Percentiles rank a stretch among this genome's conserved stretches.
Evolutionary conservation across 805 yeast genomes (phyloP).

Genomic region (Starmerella bombicola): DNA sequence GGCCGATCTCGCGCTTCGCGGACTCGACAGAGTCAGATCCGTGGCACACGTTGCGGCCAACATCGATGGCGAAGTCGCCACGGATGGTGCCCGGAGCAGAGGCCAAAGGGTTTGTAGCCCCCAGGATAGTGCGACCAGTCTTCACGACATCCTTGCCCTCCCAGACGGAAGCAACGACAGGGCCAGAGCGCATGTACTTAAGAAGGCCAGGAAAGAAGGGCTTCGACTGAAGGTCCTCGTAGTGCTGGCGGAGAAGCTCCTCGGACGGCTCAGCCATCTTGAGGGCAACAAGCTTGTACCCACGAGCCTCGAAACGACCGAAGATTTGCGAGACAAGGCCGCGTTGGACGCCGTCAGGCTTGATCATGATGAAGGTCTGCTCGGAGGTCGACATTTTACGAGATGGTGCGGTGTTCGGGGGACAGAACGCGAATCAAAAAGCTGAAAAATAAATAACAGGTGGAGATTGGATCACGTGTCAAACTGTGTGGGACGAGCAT

Average conservation of each 20-base stretch:
- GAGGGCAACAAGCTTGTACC: slow-evolving; percentile 92
- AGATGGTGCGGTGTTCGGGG: no score
- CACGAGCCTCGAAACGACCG: slow-evolving; percentile 91
- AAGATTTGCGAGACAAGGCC: slow-evolving; percentile 84
- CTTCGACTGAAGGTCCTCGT: slow-evolving; percentile 87
- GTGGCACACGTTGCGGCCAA: slow-evolving; percentile 98
- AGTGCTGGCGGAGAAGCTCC: slow-evolving; percentile 79
- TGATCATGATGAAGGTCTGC: slow-evolving; percentile 27
- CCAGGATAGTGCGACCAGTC: slow-evolving; percentile 94
- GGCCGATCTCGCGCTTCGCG: slow-evolving; percentile 87
- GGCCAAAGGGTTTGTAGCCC: slow-evolving; percentile 97
- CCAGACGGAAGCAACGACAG: slow-evolving; percentile 98
- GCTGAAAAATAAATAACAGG: no score
- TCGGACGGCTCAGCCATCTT: slow-evolving; percentile 84
- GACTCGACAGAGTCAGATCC: slow-evolving; percentile 99
- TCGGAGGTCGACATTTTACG: slow-evolving; percentile 24
- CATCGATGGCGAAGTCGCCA: slow-evolving; percentile 96
- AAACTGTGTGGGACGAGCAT: no score
- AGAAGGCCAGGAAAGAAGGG: slow-evolving; percentile 97
- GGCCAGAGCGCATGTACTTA: slow-evolving; percentile 96
- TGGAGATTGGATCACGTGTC: no score
- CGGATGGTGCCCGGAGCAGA: slow-evolving; percentile 99
- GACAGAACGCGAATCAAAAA: no score
- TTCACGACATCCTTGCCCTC: slow-evolving; percentile 99
- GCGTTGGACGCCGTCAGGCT: slow-evolving; percentile 99